Conservation (phyloP, 2,329 filamentous ascomycete species). For the Claviceps capensis region DNA sequence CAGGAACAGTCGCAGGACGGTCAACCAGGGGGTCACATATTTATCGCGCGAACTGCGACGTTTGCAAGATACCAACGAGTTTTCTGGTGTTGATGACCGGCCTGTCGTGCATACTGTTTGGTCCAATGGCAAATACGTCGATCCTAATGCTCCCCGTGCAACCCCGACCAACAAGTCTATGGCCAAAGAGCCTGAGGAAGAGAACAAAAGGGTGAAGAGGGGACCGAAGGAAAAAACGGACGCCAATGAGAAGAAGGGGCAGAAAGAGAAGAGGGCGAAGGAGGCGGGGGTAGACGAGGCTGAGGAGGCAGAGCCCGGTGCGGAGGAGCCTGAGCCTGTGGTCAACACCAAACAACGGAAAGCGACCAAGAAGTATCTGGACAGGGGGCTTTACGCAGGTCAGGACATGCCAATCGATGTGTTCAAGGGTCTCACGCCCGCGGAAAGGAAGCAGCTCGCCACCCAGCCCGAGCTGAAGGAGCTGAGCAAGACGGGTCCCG, state of each 20-base stretch:
- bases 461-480: slow-evolving; percentile 31
- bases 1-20: slow-evolving; percentile 45
- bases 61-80: slow-evolving; percentile 51
- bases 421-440: slow-evolving; percentile 31
- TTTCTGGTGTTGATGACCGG: slow-evolving; percentile 41
- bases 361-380: slow-evolving; percentile 58
- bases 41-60: slow-evolving; percentile 44
- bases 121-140: slow-evolving; percentile 50
- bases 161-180: slow-evolving; percentile 23
- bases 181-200: slow-evolving; percentile 8
- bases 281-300: neutral
- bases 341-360: slow-evolving; percentile 28
- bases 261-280: neutral
- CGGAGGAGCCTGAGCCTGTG: slow-evolving; percentile 13
- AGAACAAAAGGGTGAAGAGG: neutral
- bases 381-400: slow-evolving; percentile 76
- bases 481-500: slow-evolving; percentile 22
- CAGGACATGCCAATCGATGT: slow-evolving; percentile 45
- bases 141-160: slow-evolving; percentile 27
- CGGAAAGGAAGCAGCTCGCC: slow-evolving; percentile 38
- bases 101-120: slow-evolving; percentile 46
- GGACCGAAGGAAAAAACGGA: neutral
- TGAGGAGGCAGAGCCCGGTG: neutral
- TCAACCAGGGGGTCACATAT: slow-evolving; percentile 32
- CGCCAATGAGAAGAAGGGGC: too few relatives aligned